Percentiles rank a stretch among this genome's conserved stretches.
Evolutionary conservation across 2,329 filamentous ascomycete genomes (phyloP).

Genomic region (Verticillium klebahnii): DNA sequence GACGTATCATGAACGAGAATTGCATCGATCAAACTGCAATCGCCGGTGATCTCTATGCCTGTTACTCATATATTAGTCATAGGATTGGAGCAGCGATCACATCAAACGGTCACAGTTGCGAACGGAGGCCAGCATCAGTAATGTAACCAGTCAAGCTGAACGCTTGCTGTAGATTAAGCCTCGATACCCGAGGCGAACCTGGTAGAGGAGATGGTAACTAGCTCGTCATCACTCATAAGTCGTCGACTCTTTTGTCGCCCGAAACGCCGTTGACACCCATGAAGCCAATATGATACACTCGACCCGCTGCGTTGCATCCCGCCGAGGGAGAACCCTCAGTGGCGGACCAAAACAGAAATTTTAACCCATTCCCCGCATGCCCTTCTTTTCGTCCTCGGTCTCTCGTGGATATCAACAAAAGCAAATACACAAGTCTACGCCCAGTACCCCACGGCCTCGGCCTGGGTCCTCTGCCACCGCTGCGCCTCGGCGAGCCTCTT

Average conservation of each 20-base stretch:
- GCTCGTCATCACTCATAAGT: background rate
- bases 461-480: constrained; percentile 8
- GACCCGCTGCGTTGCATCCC: too few relatives aligned
- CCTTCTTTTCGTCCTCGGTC: background rate
- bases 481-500: constrained; percentile 15
- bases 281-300: background rate
- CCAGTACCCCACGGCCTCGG: constrained; percentile 5
- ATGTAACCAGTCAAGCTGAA: background rate
- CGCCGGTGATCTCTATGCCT: too few relatives aligned
- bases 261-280: background rate
- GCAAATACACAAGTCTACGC: background rate
- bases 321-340: too few relatives aligned
- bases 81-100: too few relatives aligned
- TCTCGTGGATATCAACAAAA: background rate
- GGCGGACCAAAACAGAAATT: background rate
- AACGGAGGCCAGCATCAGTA: background rate
- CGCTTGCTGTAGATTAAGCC: background rate
- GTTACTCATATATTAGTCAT: too few relatives aligned
- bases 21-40: too few relatives aligned
- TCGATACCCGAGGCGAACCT: background rate
- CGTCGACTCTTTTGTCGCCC: background rate
- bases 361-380: background rate
- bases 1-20: too few relatives aligned
- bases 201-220: background rate
- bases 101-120: background rate